Evolutionary conservation across 2,329 filamentous ascomycete species (phyloP).

Genomic region (Trichoderma oligosporum): DNA sequence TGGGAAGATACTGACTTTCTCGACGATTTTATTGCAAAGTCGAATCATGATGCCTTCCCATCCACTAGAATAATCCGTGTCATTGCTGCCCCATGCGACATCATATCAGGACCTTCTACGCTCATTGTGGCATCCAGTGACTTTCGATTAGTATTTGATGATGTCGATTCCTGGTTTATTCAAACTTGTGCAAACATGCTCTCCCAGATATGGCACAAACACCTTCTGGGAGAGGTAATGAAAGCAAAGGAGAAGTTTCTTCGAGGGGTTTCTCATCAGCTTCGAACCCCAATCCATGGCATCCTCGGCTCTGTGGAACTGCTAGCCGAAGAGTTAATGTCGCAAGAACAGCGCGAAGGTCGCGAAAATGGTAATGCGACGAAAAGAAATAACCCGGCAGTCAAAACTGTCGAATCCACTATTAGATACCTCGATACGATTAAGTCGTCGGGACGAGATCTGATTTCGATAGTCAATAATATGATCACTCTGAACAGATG

Average conservation of each 20-base stretch:
- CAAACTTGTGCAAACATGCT: conserved; percentile 2
- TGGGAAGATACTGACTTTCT: background rate
- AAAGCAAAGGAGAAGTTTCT: conserved; percentile 5
- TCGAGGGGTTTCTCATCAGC: conserved; percentile 2
- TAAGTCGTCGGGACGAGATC: background rate
- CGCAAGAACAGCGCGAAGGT: background rate
- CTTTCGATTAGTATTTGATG: conserved; percentile 1
- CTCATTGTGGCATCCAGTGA: background rate
- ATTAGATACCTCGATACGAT: conserved; percentile 2
- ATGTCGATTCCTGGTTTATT: conserved; percentile 1
- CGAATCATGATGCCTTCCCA: background rate
- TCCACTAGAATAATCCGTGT: background rate
- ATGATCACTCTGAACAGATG: background rate
- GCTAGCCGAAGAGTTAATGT: background rate
- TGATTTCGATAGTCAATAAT: conserved; percentile 7
- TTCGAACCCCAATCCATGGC: background rate
- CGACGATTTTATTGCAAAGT: background rate
- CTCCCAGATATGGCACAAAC: conserved; percentile 2
- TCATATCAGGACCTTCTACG: background rate
- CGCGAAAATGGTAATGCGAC: background rate
- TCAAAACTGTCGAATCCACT: background rate
- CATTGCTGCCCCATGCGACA: background rate
- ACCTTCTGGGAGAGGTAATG: background rate
- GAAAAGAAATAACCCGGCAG: background rate
- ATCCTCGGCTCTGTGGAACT: background rate